Base-by-base conservation (phyloP, 306 rosid species). In the Hylodesmum podocarpum region DNA sequence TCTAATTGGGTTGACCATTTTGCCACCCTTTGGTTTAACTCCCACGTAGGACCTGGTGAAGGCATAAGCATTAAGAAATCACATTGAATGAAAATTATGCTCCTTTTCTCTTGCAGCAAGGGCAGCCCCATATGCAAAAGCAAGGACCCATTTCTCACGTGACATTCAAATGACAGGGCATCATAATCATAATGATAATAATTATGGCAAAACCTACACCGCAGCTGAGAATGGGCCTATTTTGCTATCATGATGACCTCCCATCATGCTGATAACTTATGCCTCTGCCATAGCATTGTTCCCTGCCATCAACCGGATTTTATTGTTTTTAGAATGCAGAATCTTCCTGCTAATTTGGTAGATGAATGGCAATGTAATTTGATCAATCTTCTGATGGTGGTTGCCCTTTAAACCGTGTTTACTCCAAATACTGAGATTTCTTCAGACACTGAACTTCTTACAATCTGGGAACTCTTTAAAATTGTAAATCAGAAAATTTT, bases 41-140 rank as follows among this genome's bases (percentile, higher is more conserved):
- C 19, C 25, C 68, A 21, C 12, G 18, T 8, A 28, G 34, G 16
- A 51, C 46, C 64, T 40, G 29, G 66, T 64, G 43, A 64, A 25
- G 76, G 27, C 16, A 54, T 58, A 22, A 33, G 18, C 21, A 34
- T 72, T 49, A 8, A 25, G 43, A 36, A 36, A 3, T 61, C 53
- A 4, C 21, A 5, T 34, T 24, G 28, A 39, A 68, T 50, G 55
- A 65, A 67, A 79, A 46, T 51, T 19, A 43, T 68, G 33, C 25
- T 62, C 21, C 41, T 13, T 62, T 66, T 27, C 37, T 55, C 22
- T 58, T 83, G 90, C 93, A 93, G 96, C 91, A 80, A 89, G 97
- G 81, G 91, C 86, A 33, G 93, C 98, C 53, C 97, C 98, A 14
- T 91, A 89, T 72, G 97, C 95, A 66, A 91, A 93, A 70, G 87